Evolutionary conservation across 768 basidiomycete genomes (phyloP).

Genomic region (Strobilomyces echinocephalus): DNA sequence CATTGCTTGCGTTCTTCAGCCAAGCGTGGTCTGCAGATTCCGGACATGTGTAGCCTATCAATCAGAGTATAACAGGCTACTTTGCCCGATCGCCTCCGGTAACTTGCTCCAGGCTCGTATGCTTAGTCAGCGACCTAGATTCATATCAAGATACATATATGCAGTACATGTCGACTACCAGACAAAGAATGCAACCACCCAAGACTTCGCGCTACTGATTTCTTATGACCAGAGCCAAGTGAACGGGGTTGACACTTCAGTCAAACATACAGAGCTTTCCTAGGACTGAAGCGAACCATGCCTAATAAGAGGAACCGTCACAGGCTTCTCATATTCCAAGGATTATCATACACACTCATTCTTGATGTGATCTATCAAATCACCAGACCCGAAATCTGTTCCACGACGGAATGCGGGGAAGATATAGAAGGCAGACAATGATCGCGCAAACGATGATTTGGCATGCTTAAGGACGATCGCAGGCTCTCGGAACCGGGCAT

Average conservation of each 20-base stretch:
- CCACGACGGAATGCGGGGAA: slow-evolving; percentile 28
- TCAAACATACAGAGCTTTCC: slow-evolving; percentile 20
- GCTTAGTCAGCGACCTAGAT: slow-evolving; percentile 19
- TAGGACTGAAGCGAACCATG: slow-evolving; percentile 16
- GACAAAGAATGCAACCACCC: background rate
- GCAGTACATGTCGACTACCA: background rate
- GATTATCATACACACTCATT: slow-evolving; percentile 11
- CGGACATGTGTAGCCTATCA: slow-evolving; percentile 50
- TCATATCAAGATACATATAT: too few species aligned
- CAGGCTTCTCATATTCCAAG: background rate
- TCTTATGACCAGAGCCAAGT: slow-evolving; percentile 6
- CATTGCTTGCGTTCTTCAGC: slow-evolving; percentile 98
- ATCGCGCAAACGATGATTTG: slow-evolving; percentile 7
- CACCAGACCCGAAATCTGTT: slow-evolving; percentile 11
- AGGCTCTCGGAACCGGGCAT: background rate
- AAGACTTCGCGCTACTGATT: background rate
- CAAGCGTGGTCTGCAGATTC: slow-evolving; percentile 88
- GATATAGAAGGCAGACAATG: slow-evolving; percentile 23
- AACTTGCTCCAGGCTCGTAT: too few species aligned
- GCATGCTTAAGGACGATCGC: background rate
- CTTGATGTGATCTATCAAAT: slow-evolving; percentile 17
- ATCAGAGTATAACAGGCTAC: background rate
- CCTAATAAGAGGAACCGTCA: slow-evolving; percentile 6
- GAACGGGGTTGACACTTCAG: slow-evolving; percentile 18
- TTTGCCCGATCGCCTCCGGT: background rate